Evolutionary conservation across 2,329 filamentous ascomycete genomes (phyloP).

Genomic region (Sporothrix schenckii): DNA sequence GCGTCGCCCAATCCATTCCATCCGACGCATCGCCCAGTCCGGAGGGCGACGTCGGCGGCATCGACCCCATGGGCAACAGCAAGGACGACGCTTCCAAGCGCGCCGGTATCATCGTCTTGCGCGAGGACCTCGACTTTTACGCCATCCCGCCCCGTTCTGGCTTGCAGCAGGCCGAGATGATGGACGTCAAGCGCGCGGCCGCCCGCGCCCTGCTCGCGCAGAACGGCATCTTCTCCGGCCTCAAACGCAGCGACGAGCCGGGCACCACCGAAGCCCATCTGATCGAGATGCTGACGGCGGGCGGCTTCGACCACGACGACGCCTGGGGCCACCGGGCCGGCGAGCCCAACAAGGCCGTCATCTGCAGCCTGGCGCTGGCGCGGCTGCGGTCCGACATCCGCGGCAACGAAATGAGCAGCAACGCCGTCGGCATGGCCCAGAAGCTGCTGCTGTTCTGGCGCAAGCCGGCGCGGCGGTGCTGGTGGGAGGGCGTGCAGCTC

Average conservation of each 20-base stretch:
- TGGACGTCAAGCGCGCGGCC: slow-evolving; percentile 91
- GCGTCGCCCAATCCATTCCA: slow-evolving; percentile 94
- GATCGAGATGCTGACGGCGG: slow-evolving; percentile 98
- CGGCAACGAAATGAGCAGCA: slow-evolving; percentile 72
- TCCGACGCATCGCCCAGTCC: slow-evolving; percentile 66
- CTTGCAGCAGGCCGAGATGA: slow-evolving; percentile 88
- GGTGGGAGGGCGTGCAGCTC: slow-evolving; percentile 98
- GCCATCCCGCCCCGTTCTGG: slow-evolving; percentile 84
- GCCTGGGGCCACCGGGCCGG: slow-evolving; percentile 95
- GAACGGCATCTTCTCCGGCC: slow-evolving; percentile 91
- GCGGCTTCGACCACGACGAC: slow-evolving; percentile 95
- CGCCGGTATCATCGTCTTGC: slow-evolving; percentile 93
- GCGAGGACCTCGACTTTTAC: slow-evolving; percentile 97
- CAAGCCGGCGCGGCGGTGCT: slow-evolving; percentile 93
- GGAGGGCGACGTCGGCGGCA: slow-evolving; percentile 66
- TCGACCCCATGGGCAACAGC: slow-evolving; percentile 71
- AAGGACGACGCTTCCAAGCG: slow-evolving; percentile 82
- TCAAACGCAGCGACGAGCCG: slow-evolving; percentile 92
- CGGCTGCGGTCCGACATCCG: slow-evolving; percentile 90
- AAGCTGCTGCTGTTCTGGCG: slow-evolving; percentile 97
- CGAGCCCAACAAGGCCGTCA: slow-evolving; percentile 97
- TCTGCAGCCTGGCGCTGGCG: slow-evolving; percentile 92
- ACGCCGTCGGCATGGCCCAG: slow-evolving; percentile 95
- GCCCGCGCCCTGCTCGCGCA: slow-evolving; percentile 84
- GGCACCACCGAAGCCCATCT: slow-evolving; percentile 97